These are phyloP conservation scores for Lodderomyces oxycetoniae DNA, from an alignment of 1,139 yeast genomes.

Conservation along the genomic window DNA sequence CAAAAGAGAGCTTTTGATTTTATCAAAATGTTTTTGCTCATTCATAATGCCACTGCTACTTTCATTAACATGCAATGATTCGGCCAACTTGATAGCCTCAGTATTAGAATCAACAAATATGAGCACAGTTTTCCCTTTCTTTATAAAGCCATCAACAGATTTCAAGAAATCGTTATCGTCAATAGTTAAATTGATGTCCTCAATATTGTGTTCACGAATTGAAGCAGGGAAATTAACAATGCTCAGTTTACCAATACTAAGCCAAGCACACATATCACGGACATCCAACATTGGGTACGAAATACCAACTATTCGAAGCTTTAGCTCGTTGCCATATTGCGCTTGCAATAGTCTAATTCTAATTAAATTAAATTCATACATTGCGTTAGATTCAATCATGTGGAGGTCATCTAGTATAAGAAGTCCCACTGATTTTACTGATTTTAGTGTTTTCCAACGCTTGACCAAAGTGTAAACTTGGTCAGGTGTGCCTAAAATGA, in stretches of 20 bases:
- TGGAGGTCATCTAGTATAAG: conserved; percentile 79
- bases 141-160: neutral
- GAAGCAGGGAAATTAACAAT: conserved; percentile 68
- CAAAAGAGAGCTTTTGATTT: conserved; percentile 1
- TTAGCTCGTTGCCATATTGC: conserved; percentile 43
- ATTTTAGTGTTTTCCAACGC: conserved; percentile 76
- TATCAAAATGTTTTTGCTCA: conserved; percentile 4
- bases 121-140: neutral
- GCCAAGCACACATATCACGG: conserved; percentile 80
- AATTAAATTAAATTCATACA: conserved; percentile 66
- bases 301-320: conserved; percentile 60
- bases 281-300: conserved; percentile 70
- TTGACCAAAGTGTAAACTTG: conserved; percentile 72
- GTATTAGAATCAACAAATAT: conserved; percentile 1
- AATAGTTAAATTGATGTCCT: conserved; percentile 45
- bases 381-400: conserved; percentile 52
- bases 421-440: conserved; percentile 62
- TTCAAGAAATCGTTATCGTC: neutral
- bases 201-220: conserved; percentile 52
- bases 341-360: conserved; percentile 67
- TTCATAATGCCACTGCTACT: conserved; percentile 1
- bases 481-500: conserved; percentile 73
- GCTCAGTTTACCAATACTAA: conserved; percentile 58
- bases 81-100: conserved; percentile 2
- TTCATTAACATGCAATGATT: neutral